phyloP scores from a whole-genome alignment of 129 eudicot genomes.

The Chrysanthemum seticuspe region DNA sequence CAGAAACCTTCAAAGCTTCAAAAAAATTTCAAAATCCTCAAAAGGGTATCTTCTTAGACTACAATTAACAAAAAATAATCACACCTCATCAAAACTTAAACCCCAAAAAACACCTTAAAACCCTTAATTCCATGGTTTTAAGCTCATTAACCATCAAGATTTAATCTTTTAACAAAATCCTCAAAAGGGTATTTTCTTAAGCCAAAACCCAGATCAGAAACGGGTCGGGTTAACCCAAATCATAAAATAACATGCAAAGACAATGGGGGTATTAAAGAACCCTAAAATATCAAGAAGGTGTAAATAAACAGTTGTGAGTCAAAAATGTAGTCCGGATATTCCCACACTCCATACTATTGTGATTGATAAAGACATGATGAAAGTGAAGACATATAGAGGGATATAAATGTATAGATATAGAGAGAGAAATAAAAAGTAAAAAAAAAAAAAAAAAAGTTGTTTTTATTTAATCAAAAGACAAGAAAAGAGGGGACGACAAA shows the following conservation, averaged over 20 bases:
- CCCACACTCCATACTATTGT: constrained; percentile 14
- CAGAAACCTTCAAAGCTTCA: constrained; percentile 13
- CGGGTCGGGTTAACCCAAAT: constrained; percentile 30
- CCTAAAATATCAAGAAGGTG: constrained; percentile 28
- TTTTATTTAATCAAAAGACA: no score
- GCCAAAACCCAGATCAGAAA: constrained; percentile 23
- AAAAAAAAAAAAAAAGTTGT: neutral
- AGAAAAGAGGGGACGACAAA: no score
- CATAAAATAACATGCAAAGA: constrained; percentile 39
- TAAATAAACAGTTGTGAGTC: constrained; percentile 21
- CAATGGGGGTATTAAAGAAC: constrained; percentile 18
- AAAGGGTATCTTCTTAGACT: constrained; percentile 6
- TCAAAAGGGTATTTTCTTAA: constrained; percentile 10
- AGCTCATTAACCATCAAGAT: constrained; percentile 1
- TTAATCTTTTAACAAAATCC: constrained; percentile 1
- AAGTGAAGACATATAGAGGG: constrained; percentile 18
- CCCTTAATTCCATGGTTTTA: neutral
- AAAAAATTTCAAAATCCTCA: neutral
- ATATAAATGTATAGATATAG: neutral
- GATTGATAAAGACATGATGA: constrained; percentile 25
- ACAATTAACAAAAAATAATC: neutral
- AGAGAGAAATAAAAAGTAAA: constrained; percentile 13
- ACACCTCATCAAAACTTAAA: no score
- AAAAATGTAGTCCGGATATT: constrained; percentile 37
- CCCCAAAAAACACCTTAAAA: no score